These are phyloP conservation scores for Globisporangium heterothallicum DNA, from an alignment of 352 stramenopile species.

Conservation along the genomic window DNA sequence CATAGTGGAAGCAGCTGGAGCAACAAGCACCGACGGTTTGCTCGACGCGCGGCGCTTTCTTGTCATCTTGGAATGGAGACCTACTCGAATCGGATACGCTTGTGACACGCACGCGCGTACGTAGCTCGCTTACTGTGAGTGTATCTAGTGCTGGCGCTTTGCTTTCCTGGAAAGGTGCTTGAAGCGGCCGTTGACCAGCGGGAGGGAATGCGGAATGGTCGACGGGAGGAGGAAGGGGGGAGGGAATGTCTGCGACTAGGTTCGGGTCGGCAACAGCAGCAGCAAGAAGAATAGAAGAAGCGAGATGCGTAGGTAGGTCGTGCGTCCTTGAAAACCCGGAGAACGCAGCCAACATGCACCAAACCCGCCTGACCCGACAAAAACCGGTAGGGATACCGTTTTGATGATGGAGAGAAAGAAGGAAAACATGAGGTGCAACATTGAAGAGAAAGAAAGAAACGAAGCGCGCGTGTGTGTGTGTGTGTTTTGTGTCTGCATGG, in stretches of 20 bases:
- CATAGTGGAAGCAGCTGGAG: not conserved
- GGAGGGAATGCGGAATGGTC: not conserved
- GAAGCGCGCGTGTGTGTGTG: no score
- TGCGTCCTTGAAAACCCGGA: conserved; percentile 4
- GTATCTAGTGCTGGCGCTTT: no score
- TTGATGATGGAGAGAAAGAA: no score
- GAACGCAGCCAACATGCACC: not conserved
- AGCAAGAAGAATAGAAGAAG: conserved; percentile 2
- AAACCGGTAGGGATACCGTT: conserved; percentile 16
- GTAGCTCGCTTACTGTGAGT: no score
- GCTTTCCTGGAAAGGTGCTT: no score
- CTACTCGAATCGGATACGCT: no score
- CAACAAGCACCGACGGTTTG: not conserved
- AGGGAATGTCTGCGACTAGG: conserved; percentile 2
- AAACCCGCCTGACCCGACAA: not conserved
- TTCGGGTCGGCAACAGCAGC: not conserved
- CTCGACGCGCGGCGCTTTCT: conserved; percentile 15
- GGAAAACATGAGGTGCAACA: no score
- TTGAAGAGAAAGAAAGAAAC: not conserved
- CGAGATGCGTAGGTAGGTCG: conserved; percentile 3
- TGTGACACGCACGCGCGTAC: no score
- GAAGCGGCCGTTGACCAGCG: conserved; percentile 16
- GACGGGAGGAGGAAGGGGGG: not conserved
- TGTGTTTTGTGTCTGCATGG: no score
- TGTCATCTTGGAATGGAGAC: conserved; percentile 13